phyloP scores from a whole-genome alignment of 768 basidiomycete species.

The Tylopilus rubrobrunneus region DNA sequence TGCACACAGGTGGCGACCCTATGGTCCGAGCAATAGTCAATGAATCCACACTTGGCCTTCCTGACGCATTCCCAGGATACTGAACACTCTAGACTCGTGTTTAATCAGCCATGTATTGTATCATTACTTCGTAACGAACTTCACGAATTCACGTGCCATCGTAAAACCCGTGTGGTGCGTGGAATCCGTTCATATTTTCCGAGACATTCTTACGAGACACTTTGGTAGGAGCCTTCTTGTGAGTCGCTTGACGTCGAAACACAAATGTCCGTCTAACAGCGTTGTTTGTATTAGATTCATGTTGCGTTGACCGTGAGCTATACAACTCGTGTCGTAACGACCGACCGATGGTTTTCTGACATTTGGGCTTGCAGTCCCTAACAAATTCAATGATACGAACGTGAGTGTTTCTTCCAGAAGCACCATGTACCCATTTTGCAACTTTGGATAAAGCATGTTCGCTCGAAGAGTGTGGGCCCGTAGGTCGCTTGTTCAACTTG shows the following conservation, averaged over 20 bases:
- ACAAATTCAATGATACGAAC: slow-evolving; percentile 46
- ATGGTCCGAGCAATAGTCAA: slow-evolving; percentile 9
- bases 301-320: slow-evolving; percentile 48
- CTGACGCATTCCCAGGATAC: slow-evolving; percentile 18
- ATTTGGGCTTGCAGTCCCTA: slow-evolving; percentile 34
- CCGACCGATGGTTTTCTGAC: background rate
- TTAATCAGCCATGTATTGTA: slow-evolving; percentile 54
- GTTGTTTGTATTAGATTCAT: slow-evolving; percentile 38
- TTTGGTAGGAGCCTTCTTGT: slow-evolving; percentile 52
- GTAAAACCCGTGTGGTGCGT: slow-evolving; percentile 41
- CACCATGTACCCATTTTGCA: background rate
- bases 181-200: too few relatives aligned
- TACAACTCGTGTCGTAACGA: background rate
- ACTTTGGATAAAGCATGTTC: slow-evolving; percentile 38
- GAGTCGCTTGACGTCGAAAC: slow-evolving; percentile 18
- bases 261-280: background rate
- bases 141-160: slow-evolving; percentile 42
- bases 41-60: background rate
- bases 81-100: slow-evolving; percentile 54
- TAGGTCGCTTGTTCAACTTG: slow-evolving; percentile 26
- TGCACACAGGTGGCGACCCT: slow-evolving; percentile 29
- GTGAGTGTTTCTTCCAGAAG: slow-evolving; percentile 15
- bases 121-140: slow-evolving; percentile 54
- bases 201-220: background rate
- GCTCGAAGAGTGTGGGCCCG: slow-evolving; percentile 45